These are phyloP conservation scores for Epichloe festucae DNA, from an alignment of 2,329 filamentous ascomycete species.

Conservation along the genomic window DNA sequence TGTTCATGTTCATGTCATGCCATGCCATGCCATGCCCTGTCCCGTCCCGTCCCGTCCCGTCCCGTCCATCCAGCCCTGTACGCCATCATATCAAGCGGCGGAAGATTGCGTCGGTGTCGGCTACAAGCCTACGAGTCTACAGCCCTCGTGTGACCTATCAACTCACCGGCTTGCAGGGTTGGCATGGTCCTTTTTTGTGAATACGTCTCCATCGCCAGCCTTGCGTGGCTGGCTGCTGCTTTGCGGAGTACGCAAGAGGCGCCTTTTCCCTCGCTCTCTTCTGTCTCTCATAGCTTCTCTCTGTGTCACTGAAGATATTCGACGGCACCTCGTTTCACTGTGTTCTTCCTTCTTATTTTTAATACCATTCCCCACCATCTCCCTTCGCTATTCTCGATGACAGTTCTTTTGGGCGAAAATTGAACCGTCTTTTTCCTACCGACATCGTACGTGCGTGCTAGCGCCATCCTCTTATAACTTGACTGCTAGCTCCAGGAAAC, in stretches of 20 bases:
- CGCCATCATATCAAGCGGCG: neutral
- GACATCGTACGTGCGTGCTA: neutral
- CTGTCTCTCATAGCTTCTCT: neutral
- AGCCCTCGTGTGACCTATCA: conserved; percentile 3
- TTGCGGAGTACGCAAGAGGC: neutral
- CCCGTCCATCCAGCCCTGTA: neutral
- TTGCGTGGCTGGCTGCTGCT: conserved; percentile 1
- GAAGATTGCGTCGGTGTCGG: conserved; percentile 3
- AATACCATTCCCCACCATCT: neutral
- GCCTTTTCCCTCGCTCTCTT: neutral
- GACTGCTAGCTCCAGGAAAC: neutral
- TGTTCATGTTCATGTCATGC: neutral
- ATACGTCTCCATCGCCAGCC: neutral
- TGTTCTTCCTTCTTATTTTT: neutral
- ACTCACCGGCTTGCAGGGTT: conserved; percentile 5
- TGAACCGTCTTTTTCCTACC: no score
- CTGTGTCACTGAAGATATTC: neutral
- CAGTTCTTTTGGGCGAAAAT: no score
- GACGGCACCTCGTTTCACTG: neutral
- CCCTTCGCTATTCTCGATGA: neutral
- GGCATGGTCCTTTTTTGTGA: neutral
- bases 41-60: neutral
- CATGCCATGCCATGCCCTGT: neutral
- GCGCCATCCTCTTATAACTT: neutral
- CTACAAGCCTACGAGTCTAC: neutral